A percentile compares a stretch with the other conserved stretches of the same genome.
phyloP scores from a whole-genome alignment of 352 stramenopile genomes.

The Globisporangium yorkense region DNA sequence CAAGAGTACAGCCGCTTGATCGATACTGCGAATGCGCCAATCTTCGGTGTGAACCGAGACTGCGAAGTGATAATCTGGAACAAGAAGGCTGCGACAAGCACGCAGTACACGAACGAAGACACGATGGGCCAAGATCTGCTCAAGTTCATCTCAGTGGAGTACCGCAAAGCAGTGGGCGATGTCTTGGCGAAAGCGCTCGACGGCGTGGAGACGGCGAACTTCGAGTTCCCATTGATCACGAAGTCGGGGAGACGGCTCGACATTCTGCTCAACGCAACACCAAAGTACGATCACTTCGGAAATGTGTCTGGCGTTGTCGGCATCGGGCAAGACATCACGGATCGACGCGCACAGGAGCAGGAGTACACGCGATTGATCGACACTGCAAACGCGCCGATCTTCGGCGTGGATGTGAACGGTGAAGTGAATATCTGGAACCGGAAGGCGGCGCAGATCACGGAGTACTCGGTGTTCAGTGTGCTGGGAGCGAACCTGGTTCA shows the following conservation, averaged over 20 bases:
- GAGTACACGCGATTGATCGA: conserved; percentile 87
- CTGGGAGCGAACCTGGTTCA: conserved; percentile 84
- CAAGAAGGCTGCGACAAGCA: conserved; percentile 85
- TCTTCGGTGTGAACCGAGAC: conserved; percentile 78
- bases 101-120: conserved; percentile 84
- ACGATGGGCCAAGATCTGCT: conserved; percentile 77
- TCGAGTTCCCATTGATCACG: conserved; percentile 80
- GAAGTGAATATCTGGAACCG: conserved; percentile 89
- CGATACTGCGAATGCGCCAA: conserved; percentile 77
- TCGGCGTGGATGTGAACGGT: conserved; percentile 81
- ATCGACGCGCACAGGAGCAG: conserved; percentile 79
- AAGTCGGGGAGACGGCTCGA: conserved; percentile 62
- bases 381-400: conserved; percentile 88
- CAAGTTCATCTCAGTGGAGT: conserved; percentile 63
- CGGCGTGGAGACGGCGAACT: conserved; percentile 72
- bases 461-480: conserved; percentile 88
- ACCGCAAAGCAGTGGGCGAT: conserved; percentile 51
- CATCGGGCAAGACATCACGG: conserved; percentile 81
- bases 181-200: conserved; percentile 62
- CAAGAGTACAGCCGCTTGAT: conserved; percentile 80
- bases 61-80: conserved; percentile 91
- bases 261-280: conserved; percentile 76
- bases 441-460: conserved; percentile 86
- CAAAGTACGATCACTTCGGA: conserved; percentile 70
- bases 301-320: conserved; percentile 70